Percentiles rank a stretch among this genome's conserved stretches.
phyloP scores from a whole-genome alignment of 495 filamentous ascomycete species.

The Barbatosphaeria neglecta region DNA sequence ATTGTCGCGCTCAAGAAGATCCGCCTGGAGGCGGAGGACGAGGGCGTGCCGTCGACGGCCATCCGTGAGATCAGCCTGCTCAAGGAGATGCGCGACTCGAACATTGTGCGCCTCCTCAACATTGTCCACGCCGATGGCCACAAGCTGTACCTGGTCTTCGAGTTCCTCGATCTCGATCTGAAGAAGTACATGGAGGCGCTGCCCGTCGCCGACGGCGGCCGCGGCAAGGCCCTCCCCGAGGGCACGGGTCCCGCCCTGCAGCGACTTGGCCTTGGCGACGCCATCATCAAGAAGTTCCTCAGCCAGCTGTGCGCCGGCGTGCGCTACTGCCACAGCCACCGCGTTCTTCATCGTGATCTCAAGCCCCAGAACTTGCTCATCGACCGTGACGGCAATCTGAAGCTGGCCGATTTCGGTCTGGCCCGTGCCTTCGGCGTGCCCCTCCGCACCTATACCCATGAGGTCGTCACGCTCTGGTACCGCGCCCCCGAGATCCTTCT shows the following conservation, averaged over 20 bases:
- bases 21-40: constrained; percentile 92
- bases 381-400: constrained; percentile 87
- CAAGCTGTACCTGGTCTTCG: constrained; percentile 90
- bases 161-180: constrained; percentile 86
- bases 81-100: constrained; percentile 94
- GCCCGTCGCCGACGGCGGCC: constrained; percentile 77
- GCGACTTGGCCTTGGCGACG: constrained; percentile 68
- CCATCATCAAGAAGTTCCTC: constrained; percentile 98
- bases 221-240: constrained; percentile 79
- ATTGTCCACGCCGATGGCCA: constrained; percentile 95
- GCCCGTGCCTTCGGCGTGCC: constrained; percentile 95
- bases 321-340: constrained; percentile 90
- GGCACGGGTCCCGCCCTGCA: constrained; percentile 54
- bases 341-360: constrained; percentile 87
- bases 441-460: constrained; percentile 92
- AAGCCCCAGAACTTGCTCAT: constrained; percentile 98
- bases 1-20: constrained; percentile 98
- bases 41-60: constrained; percentile 90
- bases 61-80: constrained; percentile 94
- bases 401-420: constrained; percentile 94
- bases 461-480: constrained; percentile 98
- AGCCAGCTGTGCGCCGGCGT: constrained; percentile 84
- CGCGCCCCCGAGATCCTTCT: constrained; percentile 95
- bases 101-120: constrained; percentile 84
- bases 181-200: constrained; percentile 99